Evolutionary conservation across 345 rosid genomes (phyloP).

Genomic region (Triadica sebifera): DNA sequence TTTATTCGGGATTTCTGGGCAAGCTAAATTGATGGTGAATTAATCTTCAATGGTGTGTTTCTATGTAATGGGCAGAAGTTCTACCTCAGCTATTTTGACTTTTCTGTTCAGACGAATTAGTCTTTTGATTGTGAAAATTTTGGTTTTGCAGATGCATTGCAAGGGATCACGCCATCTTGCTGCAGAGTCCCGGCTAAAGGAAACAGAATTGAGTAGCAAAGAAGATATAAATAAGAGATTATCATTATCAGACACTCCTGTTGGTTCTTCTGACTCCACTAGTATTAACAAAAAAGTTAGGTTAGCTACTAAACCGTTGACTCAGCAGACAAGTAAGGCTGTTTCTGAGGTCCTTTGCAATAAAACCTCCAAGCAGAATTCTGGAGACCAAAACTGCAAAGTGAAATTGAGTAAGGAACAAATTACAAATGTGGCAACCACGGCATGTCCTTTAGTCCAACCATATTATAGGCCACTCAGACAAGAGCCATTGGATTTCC

Average conservation of each 20-base stretch:
- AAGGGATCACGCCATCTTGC: conserved; percentile 49
- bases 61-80: background rate
- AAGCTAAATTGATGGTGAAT: too few relatives aligned
- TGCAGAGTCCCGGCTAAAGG: conserved; percentile 39
- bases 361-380: conserved; percentile 1
- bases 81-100: background rate
- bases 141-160: conserved; percentile 39
- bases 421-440: conserved; percentile 2
- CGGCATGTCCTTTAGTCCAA: conserved; percentile 11
- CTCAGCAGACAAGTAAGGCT: conserved; percentile 33
- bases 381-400: background rate
- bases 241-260: conserved; percentile 25
- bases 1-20: too few relatives aligned
- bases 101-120: background rate
- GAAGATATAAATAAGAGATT: conserved; percentile 39
- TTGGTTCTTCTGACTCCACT: conserved; percentile 6
- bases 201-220: conserved; percentile 27
- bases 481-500: conserved; percentile 23
- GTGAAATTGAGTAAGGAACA: conserved; percentile 5
- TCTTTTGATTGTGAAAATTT: background rate
- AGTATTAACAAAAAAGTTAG: conserved; percentile 13
- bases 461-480: conserved; percentile 4
- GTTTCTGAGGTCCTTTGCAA: conserved; percentile 28
- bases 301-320: conserved; percentile 37
- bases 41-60: background rate